These are phyloP conservation scores for Anthracocystis walkeri DNA, from an alignment of 1,284 basidiomycete species.

Conservation along the genomic window DNA sequence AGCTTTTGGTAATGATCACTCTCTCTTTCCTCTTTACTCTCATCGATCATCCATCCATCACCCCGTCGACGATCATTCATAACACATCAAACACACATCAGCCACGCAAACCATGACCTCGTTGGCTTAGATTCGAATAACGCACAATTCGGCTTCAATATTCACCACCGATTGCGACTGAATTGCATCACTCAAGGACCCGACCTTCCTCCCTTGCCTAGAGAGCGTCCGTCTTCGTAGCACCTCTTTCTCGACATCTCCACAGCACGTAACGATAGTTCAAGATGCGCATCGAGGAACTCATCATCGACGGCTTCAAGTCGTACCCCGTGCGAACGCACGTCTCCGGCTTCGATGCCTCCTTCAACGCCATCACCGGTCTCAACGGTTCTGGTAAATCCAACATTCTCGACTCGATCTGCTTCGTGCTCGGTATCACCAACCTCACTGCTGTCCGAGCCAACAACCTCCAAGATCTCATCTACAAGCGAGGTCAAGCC, in stretches of 20 bases:
- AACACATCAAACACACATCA: neutral
- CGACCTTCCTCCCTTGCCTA: neutral
- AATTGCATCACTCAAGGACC: neutral
- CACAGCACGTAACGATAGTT: neutral
- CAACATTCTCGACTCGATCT: constrained; percentile 72
- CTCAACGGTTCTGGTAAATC: constrained; percentile 80
- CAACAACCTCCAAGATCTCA: constrained; percentile 94
- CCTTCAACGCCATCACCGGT: constrained; percentile 97
- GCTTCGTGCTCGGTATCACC: constrained; percentile 68
- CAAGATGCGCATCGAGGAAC: constrained; percentile 70
- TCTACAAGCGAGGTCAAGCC: constrained; percentile 97
- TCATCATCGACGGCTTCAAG: constrained; percentile 73
- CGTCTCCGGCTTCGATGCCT: constrained; percentile 93
- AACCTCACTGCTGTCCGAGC: constrained; percentile 77
- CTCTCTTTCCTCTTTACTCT: neutral
- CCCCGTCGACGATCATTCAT: neutral
- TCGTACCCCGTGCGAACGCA: constrained; percentile 90
- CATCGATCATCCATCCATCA: neutral
- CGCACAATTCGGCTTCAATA: neutral
- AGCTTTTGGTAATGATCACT: neutral
- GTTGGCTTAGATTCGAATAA: neutral
- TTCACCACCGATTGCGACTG: neutral
- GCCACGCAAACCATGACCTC: constrained; percentile 1
- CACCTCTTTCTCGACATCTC: neutral
- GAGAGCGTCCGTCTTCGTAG: neutral